These are phyloP conservation scores for Rhamnella rubrinervis DNA, from an alignment of 331 rosid genomes.

Conservation along the genomic window DNA sequence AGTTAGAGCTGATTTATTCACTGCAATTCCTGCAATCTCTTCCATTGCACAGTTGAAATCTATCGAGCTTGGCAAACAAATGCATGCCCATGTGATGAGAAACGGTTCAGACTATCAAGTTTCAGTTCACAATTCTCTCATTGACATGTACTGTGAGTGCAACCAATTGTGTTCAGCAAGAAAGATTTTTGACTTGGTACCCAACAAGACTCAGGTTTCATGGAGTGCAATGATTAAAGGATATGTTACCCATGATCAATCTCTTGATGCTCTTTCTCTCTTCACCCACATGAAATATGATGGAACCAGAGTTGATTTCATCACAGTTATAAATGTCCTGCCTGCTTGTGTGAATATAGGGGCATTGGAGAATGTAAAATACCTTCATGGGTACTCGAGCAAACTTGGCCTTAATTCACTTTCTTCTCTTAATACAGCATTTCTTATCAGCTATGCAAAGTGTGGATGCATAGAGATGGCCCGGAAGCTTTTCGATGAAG, in stretches of 20 bases:
- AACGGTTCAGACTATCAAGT: constrained; percentile 62
- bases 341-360: constrained; percentile 73
- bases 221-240: constrained; percentile 82
- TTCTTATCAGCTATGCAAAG: constrained; percentile 74
- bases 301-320: constrained; percentile 51
- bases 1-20: constrained; percentile 62
- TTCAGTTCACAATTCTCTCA: constrained; percentile 62
- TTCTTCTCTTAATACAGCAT: constrained; percentile 52
- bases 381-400: constrained; percentile 58
- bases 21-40: constrained; percentile 68
- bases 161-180: constrained; percentile 33
- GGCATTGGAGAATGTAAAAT: constrained; percentile 67
- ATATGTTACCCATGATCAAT: constrained; percentile 42
- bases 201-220: constrained; percentile 53
- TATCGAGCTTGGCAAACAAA: constrained; percentile 54
- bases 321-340: constrained; percentile 55
- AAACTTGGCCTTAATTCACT: constrained; percentile 57
- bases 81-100: constrained; percentile 69
- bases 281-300: constrained; percentile 51
- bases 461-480: constrained; percentile 79
- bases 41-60: constrained; percentile 45
- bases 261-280: constrained; percentile 51
- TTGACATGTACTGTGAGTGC: constrained; percentile 65
- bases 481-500: constrained; percentile 60
- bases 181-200: constrained; percentile 41